A percentile compares a stretch with the other conserved stretches of the same genome.
Evolutionary conservation across 768 basidiomycete species (phyloP).

Genomic region (Megacollybia marginata): DNA sequence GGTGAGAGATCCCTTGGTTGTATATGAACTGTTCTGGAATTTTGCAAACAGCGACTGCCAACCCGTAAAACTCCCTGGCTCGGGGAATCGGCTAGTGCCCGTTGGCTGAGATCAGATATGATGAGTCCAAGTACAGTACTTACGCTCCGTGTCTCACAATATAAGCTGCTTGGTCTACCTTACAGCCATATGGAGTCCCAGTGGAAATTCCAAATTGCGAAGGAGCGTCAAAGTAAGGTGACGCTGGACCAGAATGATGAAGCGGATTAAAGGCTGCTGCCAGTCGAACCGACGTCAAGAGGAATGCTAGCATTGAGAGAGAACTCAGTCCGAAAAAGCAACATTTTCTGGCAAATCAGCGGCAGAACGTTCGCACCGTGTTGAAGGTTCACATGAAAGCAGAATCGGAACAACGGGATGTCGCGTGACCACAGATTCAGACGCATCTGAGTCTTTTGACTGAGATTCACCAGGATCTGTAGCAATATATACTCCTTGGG

Average conservation of each 20-base stretch:
- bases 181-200: constrained; percentile 27
- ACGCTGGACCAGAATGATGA: constrained; percentile 34
- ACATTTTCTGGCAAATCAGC: too few relatives aligned
- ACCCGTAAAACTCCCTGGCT: constrained; percentile 30
- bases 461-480: too few relatives aligned
- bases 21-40: constrained; percentile 32
- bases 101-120: background rate
- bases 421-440: too few relatives aligned
- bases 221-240: constrained; percentile 37
- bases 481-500: too few relatives aligned
- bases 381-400: too few relatives aligned
- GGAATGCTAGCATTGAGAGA: too few relatives aligned
- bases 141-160: constrained; percentile 36
- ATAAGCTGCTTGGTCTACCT: constrained; percentile 36
- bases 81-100: constrained; percentile 27
- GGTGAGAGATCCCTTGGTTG: constrained; percentile 27
- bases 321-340: too few relatives aligned
- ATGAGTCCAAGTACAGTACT: constrained; percentile 4
- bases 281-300: too few relatives aligned
- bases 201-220: constrained; percentile 24
- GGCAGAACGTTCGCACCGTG: too few relatives aligned
- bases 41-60: constrained; percentile 31
- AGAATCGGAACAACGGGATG: too few relatives aligned
- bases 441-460: too few relatives aligned
- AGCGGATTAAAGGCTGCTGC: constrained; percentile 24